Evolutionary conservation across 2,329 filamentous ascomycete genomes (phyloP), one percentile per base, ranked within the genome.

Genomic region (Neocatenulostroma microsporum): DNA sequence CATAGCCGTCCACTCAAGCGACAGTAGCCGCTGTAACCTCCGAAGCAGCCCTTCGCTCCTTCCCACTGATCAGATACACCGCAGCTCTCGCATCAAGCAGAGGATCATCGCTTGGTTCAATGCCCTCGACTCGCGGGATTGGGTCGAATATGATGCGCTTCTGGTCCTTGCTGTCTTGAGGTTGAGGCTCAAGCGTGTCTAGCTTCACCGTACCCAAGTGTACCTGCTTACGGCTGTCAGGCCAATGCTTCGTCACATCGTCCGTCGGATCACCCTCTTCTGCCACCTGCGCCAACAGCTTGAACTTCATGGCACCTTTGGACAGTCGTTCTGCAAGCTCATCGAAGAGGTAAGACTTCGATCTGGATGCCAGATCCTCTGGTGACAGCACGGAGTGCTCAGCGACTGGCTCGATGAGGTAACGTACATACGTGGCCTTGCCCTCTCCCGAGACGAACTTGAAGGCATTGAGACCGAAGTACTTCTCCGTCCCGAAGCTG

Each of bases 91-190:
- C 61, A 28, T 77, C 71, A 42, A 78, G 47, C 43, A 78, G 50
- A 25, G 74, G 73, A 61, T 78, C 73, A 14, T 58, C 69, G 41
- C 65, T 70, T 4, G 64, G 44, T 49, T 73, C 70, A 15, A 77
- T 56, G 0, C 73, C 73, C 14, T 69, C 56, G 2, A 76, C 64
- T 36, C 73, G 60, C 4, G 74, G 73, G 33, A 76, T 64, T 1
- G 73, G 73, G 58, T 78, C 73, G 44, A 73, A 76, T 44, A 78
- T 77, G 26, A 72, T 59, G 21, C 60, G 56, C 57, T 74, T 70
- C 57, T 72, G 66, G 57, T 67, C 56, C 37, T 56, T 58, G 39
- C 53, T 50, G 32, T 59, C 63, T 36, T 67, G 61, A 9, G 41
- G 38, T 32, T 44, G 28, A 19, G 31, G 15, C 18, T 64, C 50